These are phyloP conservation scores for Phialophora verrucosa DNA, from an alignment of 2,329 filamentous ascomycete genomes.

Conservation along the genomic window DNA sequence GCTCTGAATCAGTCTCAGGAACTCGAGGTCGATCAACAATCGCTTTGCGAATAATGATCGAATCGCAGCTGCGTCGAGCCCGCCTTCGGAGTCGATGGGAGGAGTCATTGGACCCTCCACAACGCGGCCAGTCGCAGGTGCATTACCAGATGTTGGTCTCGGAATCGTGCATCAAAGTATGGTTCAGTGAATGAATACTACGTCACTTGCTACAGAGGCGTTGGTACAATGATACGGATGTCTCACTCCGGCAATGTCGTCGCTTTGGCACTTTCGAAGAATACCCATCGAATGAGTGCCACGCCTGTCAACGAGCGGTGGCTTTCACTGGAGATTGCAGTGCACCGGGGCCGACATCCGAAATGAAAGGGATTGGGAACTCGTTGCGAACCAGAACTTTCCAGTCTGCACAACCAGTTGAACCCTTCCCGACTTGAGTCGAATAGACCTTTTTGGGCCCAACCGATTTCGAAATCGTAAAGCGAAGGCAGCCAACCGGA, in stretches of 20 bases:
- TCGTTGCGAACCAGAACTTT: conserved; percentile 2
- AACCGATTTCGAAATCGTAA: background rate
- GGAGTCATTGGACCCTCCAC: background rate
- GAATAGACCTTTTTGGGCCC: background rate
- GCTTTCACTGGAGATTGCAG: background rate
- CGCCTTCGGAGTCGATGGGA: background rate
- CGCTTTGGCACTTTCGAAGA: background rate
- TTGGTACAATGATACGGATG: background rate
- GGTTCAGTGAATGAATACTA: background rate
- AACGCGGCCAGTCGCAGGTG: background rate
- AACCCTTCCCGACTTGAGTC: background rate
- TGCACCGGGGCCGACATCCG: background rate
- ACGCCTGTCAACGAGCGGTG: background rate
- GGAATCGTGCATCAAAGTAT: background rate
- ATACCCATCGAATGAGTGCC: background rate
- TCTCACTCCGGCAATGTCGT: background rate
- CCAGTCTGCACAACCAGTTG: background rate
- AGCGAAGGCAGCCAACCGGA: background rate
- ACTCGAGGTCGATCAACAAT: background rate
- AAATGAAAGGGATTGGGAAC: background rate
- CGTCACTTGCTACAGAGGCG: background rate
- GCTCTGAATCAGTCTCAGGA: background rate
- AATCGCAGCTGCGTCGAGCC: background rate
- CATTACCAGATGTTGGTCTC: background rate
- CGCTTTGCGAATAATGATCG: background rate